phyloP scores from a whole-genome alignment of 225 moss, liverwort and hornwort genomes.

The Sphagnum contortum region DNA sequence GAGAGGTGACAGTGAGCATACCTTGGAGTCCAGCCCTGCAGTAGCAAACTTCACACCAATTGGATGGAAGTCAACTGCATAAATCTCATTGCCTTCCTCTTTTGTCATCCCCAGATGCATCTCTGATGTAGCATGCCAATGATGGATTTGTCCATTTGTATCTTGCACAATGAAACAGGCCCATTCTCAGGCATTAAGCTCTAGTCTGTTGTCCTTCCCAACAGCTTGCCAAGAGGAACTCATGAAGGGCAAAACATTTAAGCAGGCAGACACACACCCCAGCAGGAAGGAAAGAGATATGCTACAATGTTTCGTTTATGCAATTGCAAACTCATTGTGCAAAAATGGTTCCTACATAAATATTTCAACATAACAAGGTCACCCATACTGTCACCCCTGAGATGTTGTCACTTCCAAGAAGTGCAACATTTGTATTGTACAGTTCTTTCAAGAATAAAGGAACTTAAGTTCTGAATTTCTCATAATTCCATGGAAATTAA shows the following conservation, averaged over 20 bases:
- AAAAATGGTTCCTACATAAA: no score
- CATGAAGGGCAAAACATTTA: background rate
- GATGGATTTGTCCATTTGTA: slow-evolving; percentile 57
- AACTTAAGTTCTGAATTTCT: background rate
- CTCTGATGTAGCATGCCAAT: slow-evolving; percentile 83
- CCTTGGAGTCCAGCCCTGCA: slow-evolving; percentile 64
- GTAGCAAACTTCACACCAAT: slow-evolving; percentile 62
- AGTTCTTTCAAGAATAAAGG: background rate
- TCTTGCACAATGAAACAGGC: slow-evolving; percentile 22
- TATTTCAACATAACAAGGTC: background rate
- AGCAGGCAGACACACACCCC: background rate
- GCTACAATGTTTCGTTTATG: no score
- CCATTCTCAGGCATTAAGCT: no score
- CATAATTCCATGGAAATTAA: background rate
- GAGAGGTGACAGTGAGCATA: slow-evolving; percentile 1
- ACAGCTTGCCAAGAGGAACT: background rate
- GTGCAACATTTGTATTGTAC: background rate
- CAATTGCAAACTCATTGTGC: no score
- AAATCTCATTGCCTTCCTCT: slow-evolving; percentile 50
- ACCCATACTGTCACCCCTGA: background rate
- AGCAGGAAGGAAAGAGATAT: no score
- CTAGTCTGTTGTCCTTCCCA: background rate
- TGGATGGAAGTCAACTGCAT: slow-evolving; percentile 48
- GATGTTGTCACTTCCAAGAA: background rate
- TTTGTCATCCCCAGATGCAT: slow-evolving; percentile 44